phyloP scores from a whole-genome alignment of 1,284 basidiomycete genomes.

The Calocybe gambosa region DNA sequence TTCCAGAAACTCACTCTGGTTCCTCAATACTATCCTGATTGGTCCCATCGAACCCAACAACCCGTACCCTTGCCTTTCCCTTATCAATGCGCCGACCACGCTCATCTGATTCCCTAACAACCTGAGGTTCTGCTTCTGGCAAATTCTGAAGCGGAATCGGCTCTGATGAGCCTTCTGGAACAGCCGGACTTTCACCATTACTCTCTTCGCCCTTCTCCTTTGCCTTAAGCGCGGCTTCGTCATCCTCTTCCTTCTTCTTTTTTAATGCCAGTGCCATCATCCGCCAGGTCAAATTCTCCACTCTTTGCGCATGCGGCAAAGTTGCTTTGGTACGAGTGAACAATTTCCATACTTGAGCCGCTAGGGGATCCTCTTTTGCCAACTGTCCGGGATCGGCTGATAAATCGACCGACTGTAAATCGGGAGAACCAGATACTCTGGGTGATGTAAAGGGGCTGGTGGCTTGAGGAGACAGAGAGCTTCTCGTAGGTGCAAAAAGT shows the following conservation, averaged over 20 bases:
- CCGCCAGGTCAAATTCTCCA: slow-evolving; percentile 97
- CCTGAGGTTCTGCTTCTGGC: slow-evolving; percentile 15
- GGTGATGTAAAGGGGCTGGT: slow-evolving; percentile 58
- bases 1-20: slow-evolving; percentile 63
- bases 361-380: slow-evolving; percentile 81
- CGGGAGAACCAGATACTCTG: slow-evolving; percentile 60
- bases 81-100: slow-evolving; percentile 72
- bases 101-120: slow-evolving; percentile 33
- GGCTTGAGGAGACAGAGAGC: slow-evolving; percentile 36
- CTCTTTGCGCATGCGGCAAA: slow-evolving; percentile 86
- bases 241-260: slow-evolving; percentile 78
- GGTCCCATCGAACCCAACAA: slow-evolving; percentile 73
- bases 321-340: slow-evolving; percentile 86
- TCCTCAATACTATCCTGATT: slow-evolving; percentile 66
- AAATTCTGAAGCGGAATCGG: slow-evolving; percentile 7
- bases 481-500: slow-evolving; percentile 41
- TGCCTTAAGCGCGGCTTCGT: slow-evolving; percentile 24
- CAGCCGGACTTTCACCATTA: slow-evolving; percentile 8
- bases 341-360: slow-evolving; percentile 96
- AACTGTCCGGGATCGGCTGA: slow-evolving; percentile 59
- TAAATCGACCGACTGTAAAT: slow-evolving; percentile 38
- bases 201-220: slow-evolving; percentile 19
- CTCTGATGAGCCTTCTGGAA: slow-evolving; percentile 12
- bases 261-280: slow-evolving; percentile 95
- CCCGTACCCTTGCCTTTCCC: slow-evolving; percentile 65